phyloP scores from a whole-genome alignment of 73 alveolate species.

The Effrenium voratum region DNA sequence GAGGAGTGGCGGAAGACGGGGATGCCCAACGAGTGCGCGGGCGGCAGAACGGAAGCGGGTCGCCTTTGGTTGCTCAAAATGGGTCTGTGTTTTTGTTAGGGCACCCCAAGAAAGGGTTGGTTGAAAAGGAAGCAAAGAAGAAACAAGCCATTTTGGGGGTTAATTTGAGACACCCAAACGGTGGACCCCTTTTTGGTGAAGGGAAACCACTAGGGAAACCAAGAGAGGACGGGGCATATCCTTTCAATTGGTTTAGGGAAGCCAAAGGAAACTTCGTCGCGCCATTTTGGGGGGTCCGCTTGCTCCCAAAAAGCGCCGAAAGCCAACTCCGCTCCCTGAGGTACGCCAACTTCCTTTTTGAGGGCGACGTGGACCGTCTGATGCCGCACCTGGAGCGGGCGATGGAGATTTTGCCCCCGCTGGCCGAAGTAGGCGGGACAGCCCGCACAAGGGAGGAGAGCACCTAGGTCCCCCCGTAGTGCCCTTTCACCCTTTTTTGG shows the following conservation, averaged over 20 bases:
- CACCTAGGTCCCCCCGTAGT: too few relatives aligned
- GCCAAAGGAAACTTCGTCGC: too few relatives aligned
- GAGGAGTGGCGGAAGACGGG: constrained; percentile 88
- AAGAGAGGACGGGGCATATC: neutral
- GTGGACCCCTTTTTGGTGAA: neutral
- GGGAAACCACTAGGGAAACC: neutral
- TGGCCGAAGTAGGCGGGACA: constrained; percentile 82
- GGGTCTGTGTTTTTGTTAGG: neutral
- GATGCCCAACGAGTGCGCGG: constrained; percentile 77
- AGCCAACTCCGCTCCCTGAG: neutral
- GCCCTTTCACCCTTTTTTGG: too few relatives aligned
- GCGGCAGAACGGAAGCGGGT: neutral
- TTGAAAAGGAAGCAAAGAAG: neutral
- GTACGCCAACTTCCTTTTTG: constrained; percentile 82
- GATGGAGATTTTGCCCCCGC: constrained; percentile 80
- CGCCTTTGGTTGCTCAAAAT: neutral
- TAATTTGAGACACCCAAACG: neutral
- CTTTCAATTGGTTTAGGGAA: too few relatives aligned
- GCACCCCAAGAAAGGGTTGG: neutral
- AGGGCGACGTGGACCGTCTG: constrained; percentile 90
- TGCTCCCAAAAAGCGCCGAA: neutral
- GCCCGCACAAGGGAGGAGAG: too few relatives aligned
- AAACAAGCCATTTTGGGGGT: neutral
- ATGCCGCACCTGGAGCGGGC: constrained; percentile 94
- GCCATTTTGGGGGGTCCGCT: too few relatives aligned